Evolutionary conservation across 2,329 filamentous ascomycete genomes (phyloP), one percentile per base, ranked within the genome.

Genomic region (Fusarium cyanostomum): DNA sequence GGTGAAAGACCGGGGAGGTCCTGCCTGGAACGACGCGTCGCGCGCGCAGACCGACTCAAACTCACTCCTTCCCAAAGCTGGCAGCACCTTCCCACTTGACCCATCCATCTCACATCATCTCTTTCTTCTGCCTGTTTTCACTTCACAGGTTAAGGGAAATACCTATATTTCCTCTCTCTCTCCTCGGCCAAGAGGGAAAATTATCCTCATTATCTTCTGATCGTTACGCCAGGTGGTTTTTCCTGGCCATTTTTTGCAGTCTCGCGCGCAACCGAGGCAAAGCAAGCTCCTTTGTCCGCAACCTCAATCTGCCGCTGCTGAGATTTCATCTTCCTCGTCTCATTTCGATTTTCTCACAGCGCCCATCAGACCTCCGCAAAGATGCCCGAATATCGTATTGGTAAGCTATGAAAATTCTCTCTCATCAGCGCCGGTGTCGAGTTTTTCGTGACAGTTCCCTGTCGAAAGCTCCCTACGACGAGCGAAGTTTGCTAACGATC

Each of bases 381-480:
- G 11, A 83, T 83, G 81, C 75, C 78, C 61, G 71, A 77, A 52
- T 83, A 82, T 65, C 78, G 81, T 56, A 73, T 83, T 58, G 81
- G 81, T 83, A 74, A 68, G 79, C 73, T 15, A 21, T 12, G n/a
- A 26, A 26, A 43, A 24, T 10, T 16, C n/a, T 8, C 12, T 35
- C 16, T 37, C 30, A 13, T 9, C 13, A 27, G 38, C 38, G 9
- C n/a, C 38, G 7, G 38, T 42, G 39, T 53, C 48, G 35, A 27
- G 31, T 39, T 52, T 26, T 35, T 38, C 8, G 52, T 31, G 41
- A 30, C 42, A 37, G 21, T 39, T 21, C 18, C 35, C 10, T 31
- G 4, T 31, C 34, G 9, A 28, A 41, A 46, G 41, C 52, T 56
- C 21, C 21, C 33, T 52, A 52, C 33, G 34, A 38, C 31, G 48